Base-by-base conservation (phyloP, 805 yeast genomes). In the Middelhovenomyces tepae region DNA sequence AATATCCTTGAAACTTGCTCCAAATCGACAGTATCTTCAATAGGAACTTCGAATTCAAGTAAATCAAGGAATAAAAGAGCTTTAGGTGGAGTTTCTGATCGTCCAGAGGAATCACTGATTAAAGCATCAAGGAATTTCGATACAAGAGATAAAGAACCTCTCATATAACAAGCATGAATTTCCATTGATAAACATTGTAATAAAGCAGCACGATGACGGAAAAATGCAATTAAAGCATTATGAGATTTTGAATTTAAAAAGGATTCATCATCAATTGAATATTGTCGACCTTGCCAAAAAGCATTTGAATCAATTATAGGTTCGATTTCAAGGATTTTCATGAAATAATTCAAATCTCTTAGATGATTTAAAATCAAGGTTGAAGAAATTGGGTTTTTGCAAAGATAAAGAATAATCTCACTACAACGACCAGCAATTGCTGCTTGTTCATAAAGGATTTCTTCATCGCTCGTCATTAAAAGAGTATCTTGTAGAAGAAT, bases 171-270 rank as follows among this genome's bases (percentile, higher is more conserved):
- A 35, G 67, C 67, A 49, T 80, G 86, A n/a, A 89, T 62, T 43
- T 85, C 93, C 34, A 79, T 56, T 11, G 87, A 71, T 39, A 84
- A 56, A 45, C 75, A 73, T 42, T 80, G 81, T 16, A 84, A 58
- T 9, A 79, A 57, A 13, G 66, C 59, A 27, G 74, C 67, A 46
- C 94, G 67, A 42, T 72, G 76, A 25, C 61, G 66, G 32, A 78
- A 65, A 43, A 83, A 79, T 1, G 75, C 63, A 18, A 74, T 57
- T 30, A 84, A 61, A 0, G 89, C 63, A 6, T 27, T 24, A 1
- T 44, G 40, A 11, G 40, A 28, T 5, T 37, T 32, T 7, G 37
- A 23, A 21, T 75, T 71, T 39, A 68, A 56, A 24, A 69, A 56
- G 1, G 65, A 64, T 24, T 60, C 45, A 33, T 47, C 36, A 14